Evolutionary conservation across 768 basidiomycete genomes (phyloP).

Genomic region (Podaxis sp.): DNA sequence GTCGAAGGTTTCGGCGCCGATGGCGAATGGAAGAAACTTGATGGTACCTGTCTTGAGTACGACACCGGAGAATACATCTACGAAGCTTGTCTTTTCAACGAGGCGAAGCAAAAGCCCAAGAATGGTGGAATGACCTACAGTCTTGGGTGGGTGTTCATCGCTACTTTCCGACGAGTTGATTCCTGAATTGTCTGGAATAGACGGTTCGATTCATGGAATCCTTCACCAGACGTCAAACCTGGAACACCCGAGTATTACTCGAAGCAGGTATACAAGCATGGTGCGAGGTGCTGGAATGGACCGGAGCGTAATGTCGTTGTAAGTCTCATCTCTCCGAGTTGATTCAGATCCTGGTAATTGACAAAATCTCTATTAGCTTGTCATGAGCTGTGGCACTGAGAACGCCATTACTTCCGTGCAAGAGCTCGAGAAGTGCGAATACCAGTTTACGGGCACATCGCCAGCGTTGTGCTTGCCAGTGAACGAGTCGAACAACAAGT

Average conservation of each 20-base stretch:
- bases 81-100: conserved; percentile 88
- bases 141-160: conserved; percentile 70
- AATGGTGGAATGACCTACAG: conserved; percentile 71
- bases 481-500: conserved; percentile 35
- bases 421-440: conserved; percentile 97
- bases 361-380: conserved; percentile 46
- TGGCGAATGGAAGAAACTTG: conserved; percentile 97
- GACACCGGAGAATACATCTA: conserved; percentile 96
- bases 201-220: conserved; percentile 80
- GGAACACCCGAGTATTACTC: conserved; percentile 77
- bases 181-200: conserved; percentile 32
- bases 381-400: conserved; percentile 82
- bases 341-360: conserved; percentile 9
- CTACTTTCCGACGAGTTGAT: not conserved
- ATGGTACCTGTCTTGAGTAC: conserved; percentile 74
- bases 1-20: conserved; percentile 65
- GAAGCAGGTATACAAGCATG: conserved; percentile 79
- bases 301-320: conserved; percentile 85
- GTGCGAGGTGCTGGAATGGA: conserved; percentile 95
- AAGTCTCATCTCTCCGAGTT: conserved; percentile 20
- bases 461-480: conserved; percentile 79
- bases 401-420: conserved; percentile 75
- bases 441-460: conserved; percentile 79
- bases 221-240: conserved; percentile 46
- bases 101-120: conserved; percentile 85